Percentiles rank a stretch among this genome's conserved stretches.
Conservation (phyloP, 192 early-diverging fungal genomes). For the Chytriomyces sp. region DNA sequence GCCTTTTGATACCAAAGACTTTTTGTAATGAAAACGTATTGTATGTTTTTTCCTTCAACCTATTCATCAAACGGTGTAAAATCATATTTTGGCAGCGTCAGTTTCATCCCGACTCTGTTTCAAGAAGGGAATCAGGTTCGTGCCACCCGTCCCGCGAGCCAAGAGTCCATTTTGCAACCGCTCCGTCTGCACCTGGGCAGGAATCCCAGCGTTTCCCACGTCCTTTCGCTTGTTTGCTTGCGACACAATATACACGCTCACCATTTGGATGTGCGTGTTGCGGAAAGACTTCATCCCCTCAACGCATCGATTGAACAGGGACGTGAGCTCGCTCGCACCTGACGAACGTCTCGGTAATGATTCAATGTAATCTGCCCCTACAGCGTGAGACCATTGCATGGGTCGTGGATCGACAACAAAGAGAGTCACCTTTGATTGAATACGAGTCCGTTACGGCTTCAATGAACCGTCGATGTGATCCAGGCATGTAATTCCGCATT, state of each 20-base stretch:
- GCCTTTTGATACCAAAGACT: too few relatives aligned
- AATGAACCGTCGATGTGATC: constrained; percentile 83
- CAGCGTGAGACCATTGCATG: too few relatives aligned
- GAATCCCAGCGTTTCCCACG: constrained; percentile 61
- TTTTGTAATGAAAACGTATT: too few relatives aligned
- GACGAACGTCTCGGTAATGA: constrained; percentile 18
- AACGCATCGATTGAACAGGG: constrained; percentile 80
- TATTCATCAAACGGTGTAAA: too few relatives aligned
- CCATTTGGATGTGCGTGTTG: constrained; percentile 90
- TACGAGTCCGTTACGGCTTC: constrained; percentile 46
- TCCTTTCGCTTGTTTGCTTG: constrained; percentile 74
- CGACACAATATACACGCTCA: constrained; percentile 84
- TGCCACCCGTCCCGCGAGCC: constrained; percentile 45
- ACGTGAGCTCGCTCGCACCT: constrained; percentile 47
- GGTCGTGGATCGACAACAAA: constrained; percentile 17
- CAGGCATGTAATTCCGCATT: constrained; percentile 94
- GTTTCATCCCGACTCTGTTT: constrained; percentile 89
- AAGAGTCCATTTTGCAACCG: constrained; percentile 38
- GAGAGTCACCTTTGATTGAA: constrained; percentile 37
- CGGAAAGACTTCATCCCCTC: constrained; percentile 83
- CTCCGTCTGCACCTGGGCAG: constrained; percentile 32
- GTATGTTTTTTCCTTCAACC: too few relatives aligned
- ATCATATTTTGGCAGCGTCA: constrained; percentile 50
- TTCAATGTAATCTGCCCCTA: constrained; percentile 23
- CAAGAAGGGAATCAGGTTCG: constrained; percentile 88